Conservation (phyloP, 2,329 filamentous ascomycete species). For the Xylaria sp. region DNA sequence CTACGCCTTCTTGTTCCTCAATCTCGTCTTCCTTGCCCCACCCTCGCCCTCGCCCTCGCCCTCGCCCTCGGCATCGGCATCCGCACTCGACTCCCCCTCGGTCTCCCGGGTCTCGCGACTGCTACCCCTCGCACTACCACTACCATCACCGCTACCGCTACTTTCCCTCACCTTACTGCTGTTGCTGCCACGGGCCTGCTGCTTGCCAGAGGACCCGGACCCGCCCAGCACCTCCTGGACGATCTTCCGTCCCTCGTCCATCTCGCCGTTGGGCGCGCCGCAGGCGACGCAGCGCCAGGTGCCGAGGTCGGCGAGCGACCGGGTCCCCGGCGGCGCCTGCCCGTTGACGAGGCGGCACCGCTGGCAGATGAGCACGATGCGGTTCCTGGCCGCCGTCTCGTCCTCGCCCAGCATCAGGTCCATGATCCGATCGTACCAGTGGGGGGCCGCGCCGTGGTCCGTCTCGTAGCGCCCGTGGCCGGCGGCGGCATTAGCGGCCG, state of each 20-base stretch:
- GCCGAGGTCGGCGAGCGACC: slow-evolving; percentile 76
- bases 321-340: slow-evolving; percentile 87
- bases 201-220: too few relatives aligned
- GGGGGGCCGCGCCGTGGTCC: slow-evolving; percentile 45
- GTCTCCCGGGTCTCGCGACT: slow-evolving; percentile 28
- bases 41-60: slow-evolving; percentile 23
- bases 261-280: slow-evolving; percentile 76
- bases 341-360: slow-evolving; percentile 90
- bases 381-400: slow-evolving; percentile 88
- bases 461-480: slow-evolving; percentile 40
- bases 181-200: slow-evolving; percentile 6
- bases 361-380: slow-evolving; percentile 82
- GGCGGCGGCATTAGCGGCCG: slow-evolving; percentile 24
- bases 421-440: slow-evolving; percentile 94
- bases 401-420: slow-evolving; percentile 94
- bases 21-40: slow-evolving; percentile 2
- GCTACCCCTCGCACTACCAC: slow-evolving; percentile 19
- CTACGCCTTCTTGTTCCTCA: slow-evolving; percentile 30
- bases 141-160: slow-evolving; percentile 22
- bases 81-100: slow-evolving; percentile 19
- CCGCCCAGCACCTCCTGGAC: slow-evolving; percentile 62
- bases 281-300: slow-evolving; percentile 90
- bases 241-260: slow-evolving; percentile 75
- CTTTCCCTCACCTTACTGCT: slow-evolving; percentile 16
- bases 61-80: slow-evolving; percentile 21